Conservation (phyloP, 2,329 filamentous ascomycete species). For the Neofusicoccum cordaticola region DNA sequence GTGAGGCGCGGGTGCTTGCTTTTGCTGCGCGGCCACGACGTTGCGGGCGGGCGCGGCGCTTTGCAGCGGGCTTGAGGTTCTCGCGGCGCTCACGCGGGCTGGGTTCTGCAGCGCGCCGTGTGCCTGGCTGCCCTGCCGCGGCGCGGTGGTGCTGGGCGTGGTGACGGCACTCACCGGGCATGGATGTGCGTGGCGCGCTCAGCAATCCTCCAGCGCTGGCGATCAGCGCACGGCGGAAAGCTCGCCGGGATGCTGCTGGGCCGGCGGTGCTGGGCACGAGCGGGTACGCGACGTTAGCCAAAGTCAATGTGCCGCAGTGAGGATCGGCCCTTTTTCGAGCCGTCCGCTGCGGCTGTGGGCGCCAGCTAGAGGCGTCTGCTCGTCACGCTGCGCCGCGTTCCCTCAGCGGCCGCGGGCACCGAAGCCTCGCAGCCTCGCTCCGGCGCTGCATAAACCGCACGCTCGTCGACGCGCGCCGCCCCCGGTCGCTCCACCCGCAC, state of each 20-base stretch:
- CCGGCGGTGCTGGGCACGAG: background rate
- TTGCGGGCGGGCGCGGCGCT: background rate
- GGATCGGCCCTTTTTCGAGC: constrained; percentile 11
- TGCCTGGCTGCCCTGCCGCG: background rate
- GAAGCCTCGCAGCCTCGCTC: background rate
- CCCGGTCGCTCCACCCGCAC: constrained; percentile 15
- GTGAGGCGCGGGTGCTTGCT: constrained; percentile 1
- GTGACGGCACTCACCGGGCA: background rate
- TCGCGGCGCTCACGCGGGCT: no score
- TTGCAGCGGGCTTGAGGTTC: background rate
- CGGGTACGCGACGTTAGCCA: constrained; percentile 14
- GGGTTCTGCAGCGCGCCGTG: no score
- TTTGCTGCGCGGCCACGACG: background rate
- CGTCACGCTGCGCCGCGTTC: no score
- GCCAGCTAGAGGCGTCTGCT: no score
- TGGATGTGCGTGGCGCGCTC: constrained; percentile 5
- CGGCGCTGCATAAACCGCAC: background rate
- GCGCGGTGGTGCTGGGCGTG: background rate
- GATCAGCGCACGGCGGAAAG: constrained; percentile 10
- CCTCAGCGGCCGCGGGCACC: no score
- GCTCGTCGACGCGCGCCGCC: background rate
- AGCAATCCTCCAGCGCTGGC: background rate
- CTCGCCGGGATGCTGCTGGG: constrained; percentile 4
- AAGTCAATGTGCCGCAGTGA: constrained; percentile 10
- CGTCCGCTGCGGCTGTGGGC: no score